Evolutionary conservation across 139 green algal species (phyloP).

Genomic region (Penium margaritaceum): DNA sequence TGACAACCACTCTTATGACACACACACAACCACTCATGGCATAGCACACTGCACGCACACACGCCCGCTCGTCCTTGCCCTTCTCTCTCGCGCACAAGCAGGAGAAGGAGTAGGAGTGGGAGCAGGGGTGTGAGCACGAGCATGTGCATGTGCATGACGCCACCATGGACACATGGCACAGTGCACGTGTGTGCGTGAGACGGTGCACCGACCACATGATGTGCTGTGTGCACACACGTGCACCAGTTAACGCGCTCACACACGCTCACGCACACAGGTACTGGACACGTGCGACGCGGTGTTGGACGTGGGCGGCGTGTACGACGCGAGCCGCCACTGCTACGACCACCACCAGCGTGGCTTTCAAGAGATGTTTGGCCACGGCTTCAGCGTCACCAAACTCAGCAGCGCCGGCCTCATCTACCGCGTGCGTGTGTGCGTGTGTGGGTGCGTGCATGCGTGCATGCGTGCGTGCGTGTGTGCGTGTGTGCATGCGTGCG

Average conservation of each 20-base stretch:
- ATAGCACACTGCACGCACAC: too few species aligned
- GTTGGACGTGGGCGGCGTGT: slow-evolving; percentile 85
- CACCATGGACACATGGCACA: too few species aligned
- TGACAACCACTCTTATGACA: too few species aligned
- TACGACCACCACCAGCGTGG: slow-evolving; percentile 70
- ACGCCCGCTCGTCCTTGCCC: too few species aligned
- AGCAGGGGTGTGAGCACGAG: too few species aligned
- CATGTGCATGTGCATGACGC: too few species aligned
- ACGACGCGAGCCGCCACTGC: slow-evolving; percentile 59
- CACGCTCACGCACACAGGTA: slow-evolving; percentile 41
- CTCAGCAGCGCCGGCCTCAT: slow-evolving; percentile 56
- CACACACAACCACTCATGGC: too few species aligned
- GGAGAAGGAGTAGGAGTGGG: too few species aligned
- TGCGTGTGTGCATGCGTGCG: too few species aligned
- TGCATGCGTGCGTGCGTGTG: too few species aligned
- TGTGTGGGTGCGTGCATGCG: too few species aligned
- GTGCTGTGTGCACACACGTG: background rate
- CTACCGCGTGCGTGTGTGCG: slow-evolving; percentile 58
- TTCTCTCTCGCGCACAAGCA: too few species aligned
- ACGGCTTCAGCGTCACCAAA: slow-evolving; percentile 56
- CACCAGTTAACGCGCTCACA: background rate
- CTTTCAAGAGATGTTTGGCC: slow-evolving; percentile 70
- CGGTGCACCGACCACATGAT: background rate
- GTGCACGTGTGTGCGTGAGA: background rate
- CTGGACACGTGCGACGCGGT: slow-evolving; percentile 73